Base-by-base conservation (phyloP, 2,329 filamentous ascomycete species). In the Pseudogymnoascus sp. region DNA sequence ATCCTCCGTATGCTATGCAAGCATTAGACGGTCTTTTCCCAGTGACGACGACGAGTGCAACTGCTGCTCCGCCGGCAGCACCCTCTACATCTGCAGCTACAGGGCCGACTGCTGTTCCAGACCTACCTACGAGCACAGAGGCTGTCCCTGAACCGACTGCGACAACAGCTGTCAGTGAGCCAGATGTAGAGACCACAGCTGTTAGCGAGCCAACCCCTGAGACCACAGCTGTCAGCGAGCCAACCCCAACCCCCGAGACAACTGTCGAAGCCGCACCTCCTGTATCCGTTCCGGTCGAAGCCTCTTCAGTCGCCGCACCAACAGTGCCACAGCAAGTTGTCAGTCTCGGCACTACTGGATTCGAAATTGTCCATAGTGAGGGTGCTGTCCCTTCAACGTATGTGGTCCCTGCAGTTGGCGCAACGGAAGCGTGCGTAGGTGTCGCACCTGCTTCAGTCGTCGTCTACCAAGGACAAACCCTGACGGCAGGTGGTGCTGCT, bases 21-120 rank as follows among this genome's bases (percentile, higher is more conserved):
- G 69, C 75, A 10, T 59, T 74, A 4, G 69, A 67, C 12, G 73
- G 40, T 4, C 40, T 24, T 24, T 24, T 43, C 19, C 19, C 19
- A 22, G 40, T 22, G 11, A 24, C 40, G 19, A 43, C 40, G 40
- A 43, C 16, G 33, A 35, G 33, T 40, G 38, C 38, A 40, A 16
- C 38, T 40, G 38, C 19, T 40, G n/a, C 1, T 8, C 38, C 38
- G 38, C 16, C 38, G 1, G 90, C 91, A 19, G 38, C n/a, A 10
- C 38, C 38, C 6, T 19, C 38, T 40, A 40, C 38, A 19, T 40
- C 38, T 10, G 38, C 38, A 19, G 38, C 38, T 40, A 40, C 38
- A 19, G 38, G n/a, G 3, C 38, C 38, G n/a, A 40, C 38, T 40
- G 38, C n/a, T 40, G 38, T 40, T 40, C 38, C 38, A 7, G 38